phyloP scores from a whole-genome alignment of 345 rosid species.

The Orychophragmus violaceus region DNA sequence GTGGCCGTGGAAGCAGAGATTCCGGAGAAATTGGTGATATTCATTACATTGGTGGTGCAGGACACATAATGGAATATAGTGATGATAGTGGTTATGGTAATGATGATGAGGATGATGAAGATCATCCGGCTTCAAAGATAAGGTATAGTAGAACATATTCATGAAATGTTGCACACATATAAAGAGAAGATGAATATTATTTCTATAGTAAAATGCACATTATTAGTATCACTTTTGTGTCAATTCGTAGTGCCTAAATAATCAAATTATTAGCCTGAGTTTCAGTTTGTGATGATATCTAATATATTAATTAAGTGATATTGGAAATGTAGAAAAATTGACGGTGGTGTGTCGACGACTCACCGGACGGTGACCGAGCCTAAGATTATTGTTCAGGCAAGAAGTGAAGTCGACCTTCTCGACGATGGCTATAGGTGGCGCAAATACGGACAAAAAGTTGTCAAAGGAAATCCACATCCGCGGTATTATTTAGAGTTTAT shows the following conservation, averaged over 20 bases:
- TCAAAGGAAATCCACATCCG: conserved; percentile 95
- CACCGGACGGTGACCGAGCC: conserved; percentile 79
- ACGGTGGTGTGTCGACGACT: conserved; percentile 44
- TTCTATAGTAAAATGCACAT: neutral
- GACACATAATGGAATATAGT: conserved; percentile 26
- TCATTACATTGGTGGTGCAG: conserved; percentile 22
- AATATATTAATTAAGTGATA: neutral
- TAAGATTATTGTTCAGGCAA: conserved; percentile 85
- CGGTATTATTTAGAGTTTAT: conserved; percentile 41
- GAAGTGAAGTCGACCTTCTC: conserved; percentile 95
- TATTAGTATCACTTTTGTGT: too few species aligned
- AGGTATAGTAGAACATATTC: conserved; percentile 38
- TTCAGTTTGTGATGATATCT: neutral
- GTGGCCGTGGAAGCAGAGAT: conserved; percentile 40
- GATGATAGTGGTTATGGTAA: conserved; percentile 35
- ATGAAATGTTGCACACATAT: neutral
- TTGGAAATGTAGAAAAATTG: conserved; percentile 45
- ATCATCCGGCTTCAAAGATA: conserved; percentile 46
- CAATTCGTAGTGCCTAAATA: neutral
- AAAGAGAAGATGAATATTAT: neutral
- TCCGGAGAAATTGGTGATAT: conserved; percentile 19
- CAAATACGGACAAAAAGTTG: conserved; percentile 98
- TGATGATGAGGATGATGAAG: conserved; percentile 55
- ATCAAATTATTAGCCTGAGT: neutral
- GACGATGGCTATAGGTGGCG: conserved; percentile 99